Base-by-base conservation (phyloP, 1,139 yeast species). In the Candida tetrigidarum region DNA sequence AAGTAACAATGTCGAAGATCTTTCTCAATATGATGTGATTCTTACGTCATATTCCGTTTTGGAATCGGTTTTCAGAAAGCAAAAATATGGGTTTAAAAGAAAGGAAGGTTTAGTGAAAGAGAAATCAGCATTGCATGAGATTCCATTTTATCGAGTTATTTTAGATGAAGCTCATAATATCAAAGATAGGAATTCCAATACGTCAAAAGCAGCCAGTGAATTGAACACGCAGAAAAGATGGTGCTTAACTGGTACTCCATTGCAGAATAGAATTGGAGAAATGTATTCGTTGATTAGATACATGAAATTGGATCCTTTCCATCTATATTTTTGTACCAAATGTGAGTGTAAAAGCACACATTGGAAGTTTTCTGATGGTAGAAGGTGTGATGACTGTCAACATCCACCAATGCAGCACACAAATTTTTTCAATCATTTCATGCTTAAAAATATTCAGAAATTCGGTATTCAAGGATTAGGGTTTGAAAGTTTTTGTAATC, bases 161-260 rank as follows among this genome's bases (percentile, higher is more conserved):
- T 69, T 93, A 42, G 99, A 93, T 66, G 99, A 93, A 63, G 99
- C 99, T 0, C 99, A 93, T 64, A 92, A 92, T 60, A 92, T 93
- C 67, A 95, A 95, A 61, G 98, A 93, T 62, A 77, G 98, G 49
- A 89, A 92, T 42, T 85, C 96, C 42, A 92, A 92, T 28, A 93
- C 99, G 0, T 91, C 98, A 0, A 84, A 87, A 53, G 96, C 98
- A 1, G 97, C 96, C 1, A 90, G 88, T 62, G 72, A 75, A 48
- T 66, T 93, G 44, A 67, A 75, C 29, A 81, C 96, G 2, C 72
- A 81, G 37, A 88, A 89, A 56, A 70, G 96, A 50, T 87, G 96
- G 86, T 93, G 99, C 65, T 67, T 93, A 26, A 83, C 96, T 1
- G 99, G 99, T 54, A 93, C 99, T 0, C 99, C 99, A 0, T 71